Evolutionary conservation across 192 early-diverging fungal genomes (phyloP), one percentile per base, ranked within the genome.

Genomic region (Coemansia sp.): DNA sequence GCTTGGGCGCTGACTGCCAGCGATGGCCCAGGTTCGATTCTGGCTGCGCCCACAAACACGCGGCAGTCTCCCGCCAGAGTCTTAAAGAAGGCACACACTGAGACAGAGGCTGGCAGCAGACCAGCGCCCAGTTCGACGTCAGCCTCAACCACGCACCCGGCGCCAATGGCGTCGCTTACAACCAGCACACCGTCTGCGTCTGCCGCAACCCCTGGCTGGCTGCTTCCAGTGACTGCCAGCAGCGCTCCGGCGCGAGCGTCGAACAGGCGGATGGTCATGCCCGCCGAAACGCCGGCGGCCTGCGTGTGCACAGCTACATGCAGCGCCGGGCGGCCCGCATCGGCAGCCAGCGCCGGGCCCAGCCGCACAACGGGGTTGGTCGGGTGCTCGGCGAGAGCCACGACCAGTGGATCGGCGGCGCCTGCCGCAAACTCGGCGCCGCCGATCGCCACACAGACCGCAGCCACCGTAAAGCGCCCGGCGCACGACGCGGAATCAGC

Each of bases 401-500:
- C 72, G 1, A 14, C 26, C 10, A 35, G 58, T 17, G 53, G 58
- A 1, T 48, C 14, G 12, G 65, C 54, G 4, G 73, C 41, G 8
- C 58, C 64, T 15, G 73, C 61, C 26, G 58, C 60, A 18, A 65
- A 48, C 32, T 53, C 56, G 12, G 61, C 39, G 9, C 42, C 55
- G 10, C 68, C 72, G 3, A 80, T 44, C 9, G 9, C 14, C 24
- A 80, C 35, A 17, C 24, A 14, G 14, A 71, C 68, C 1, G 64
- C 35, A 0, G 55, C 38, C 35, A 80, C 58, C 3, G 46, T 50
- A 19, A 74, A 67, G 5, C 44, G 62, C 7, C 72, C 77, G 2
- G 72, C 37, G 33, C 72, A 74, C 52, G 76, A 74, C n/a, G 63
- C 56, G 3, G 54, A 22, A 29, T 65, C 60, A 19, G 60, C 63